A percentile compares a stretch with the other conserved stretches of the same genome.
phyloP scores from a whole-genome alignment of 805 yeast genomes.

The Komagataella kurtzmanii region DNA sequence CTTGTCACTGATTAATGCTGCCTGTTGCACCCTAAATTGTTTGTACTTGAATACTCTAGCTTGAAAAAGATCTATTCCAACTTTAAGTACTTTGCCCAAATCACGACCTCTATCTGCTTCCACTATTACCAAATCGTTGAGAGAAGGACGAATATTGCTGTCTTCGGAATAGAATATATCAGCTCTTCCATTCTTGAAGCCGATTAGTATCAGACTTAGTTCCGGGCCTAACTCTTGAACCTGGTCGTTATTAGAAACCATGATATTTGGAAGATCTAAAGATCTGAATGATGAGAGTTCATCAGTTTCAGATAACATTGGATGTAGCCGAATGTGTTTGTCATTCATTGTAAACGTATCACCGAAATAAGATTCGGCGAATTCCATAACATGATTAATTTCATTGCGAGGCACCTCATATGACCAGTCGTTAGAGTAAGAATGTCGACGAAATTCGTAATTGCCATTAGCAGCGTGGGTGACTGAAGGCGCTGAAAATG shows the following conservation, averaged over 20 bases:
- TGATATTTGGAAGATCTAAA: not conserved
- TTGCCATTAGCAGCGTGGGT: not conserved
- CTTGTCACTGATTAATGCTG: constrained; percentile 27
- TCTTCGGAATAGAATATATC: constrained; percentile 54
- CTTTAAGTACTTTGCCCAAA: constrained; percentile 50
- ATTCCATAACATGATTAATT: not conserved
- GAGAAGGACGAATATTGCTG: constrained; percentile 20
- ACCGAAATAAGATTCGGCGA: not conserved
- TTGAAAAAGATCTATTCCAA: constrained; percentile 47
- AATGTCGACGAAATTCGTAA: not conserved
- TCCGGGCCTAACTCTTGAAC: constrained; percentile 6
- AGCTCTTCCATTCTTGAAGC: constrained; percentile 67
- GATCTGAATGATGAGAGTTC: not conserved
- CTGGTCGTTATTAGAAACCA: not conserved
- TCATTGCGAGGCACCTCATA: not conserved
- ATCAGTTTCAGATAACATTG: not conserved
- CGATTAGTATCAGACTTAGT: constrained; percentile 41
- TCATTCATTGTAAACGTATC: not conserved
- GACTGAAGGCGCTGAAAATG: not conserved
- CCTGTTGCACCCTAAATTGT: constrained; percentile 62
- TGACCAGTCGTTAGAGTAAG: not conserved
- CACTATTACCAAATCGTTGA: constrained; percentile 64
- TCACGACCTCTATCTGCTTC: constrained; percentile 79
- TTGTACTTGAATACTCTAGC: constrained; percentile 53
- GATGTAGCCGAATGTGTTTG: not conserved